These are phyloP conservation scores for Capillidium rhysosporum DNA, from an alignment of 371 early-diverging fungal species.

Conservation along the genomic window DNA sequence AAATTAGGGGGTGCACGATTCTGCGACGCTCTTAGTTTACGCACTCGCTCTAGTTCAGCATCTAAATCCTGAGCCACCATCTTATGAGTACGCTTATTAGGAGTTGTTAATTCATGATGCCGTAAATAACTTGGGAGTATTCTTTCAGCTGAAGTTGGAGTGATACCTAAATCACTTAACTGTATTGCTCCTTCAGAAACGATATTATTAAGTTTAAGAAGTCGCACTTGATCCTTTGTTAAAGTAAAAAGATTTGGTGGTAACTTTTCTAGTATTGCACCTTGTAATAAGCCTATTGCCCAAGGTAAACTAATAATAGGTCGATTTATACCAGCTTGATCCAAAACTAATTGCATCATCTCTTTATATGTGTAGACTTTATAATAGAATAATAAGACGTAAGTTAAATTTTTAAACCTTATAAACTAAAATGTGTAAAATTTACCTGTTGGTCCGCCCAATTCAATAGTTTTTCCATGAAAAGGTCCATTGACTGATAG, in stretches of 20 bases:
- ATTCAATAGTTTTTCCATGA: conserved; percentile 8
- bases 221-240: conserved; percentile 12
- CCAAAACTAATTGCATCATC: conserved; percentile 10
- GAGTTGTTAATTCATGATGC: neutral
- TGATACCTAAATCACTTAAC: conserved; percentile 13
- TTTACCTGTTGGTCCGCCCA: conserved; percentile 10
- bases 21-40: neutral
- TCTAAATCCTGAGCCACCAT: neutral
- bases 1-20: neutral
- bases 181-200: conserved; percentile 4
- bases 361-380: conserved; percentile 14
- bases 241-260: conserved; percentile 14
- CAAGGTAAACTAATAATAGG: conserved; percentile 13
- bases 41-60: neutral
- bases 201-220: conserved; percentile 12
- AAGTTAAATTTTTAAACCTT: neutral
- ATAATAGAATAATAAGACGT: neutral
- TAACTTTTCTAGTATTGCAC: conserved; percentile 11
- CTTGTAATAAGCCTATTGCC: conserved; percentile 11
- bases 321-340: conserved; percentile 9
- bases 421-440: neutral
- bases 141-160: conserved; percentile 24
- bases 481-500: neutral
- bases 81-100: conserved; percentile 9
- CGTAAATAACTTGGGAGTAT: conserved; percentile 8